Percentiles rank a stretch among this genome's conserved stretches.
Conservation (phyloP, 495 filamentous ascomycete genomes). For the Hypoxylon lenormandii region DNA sequence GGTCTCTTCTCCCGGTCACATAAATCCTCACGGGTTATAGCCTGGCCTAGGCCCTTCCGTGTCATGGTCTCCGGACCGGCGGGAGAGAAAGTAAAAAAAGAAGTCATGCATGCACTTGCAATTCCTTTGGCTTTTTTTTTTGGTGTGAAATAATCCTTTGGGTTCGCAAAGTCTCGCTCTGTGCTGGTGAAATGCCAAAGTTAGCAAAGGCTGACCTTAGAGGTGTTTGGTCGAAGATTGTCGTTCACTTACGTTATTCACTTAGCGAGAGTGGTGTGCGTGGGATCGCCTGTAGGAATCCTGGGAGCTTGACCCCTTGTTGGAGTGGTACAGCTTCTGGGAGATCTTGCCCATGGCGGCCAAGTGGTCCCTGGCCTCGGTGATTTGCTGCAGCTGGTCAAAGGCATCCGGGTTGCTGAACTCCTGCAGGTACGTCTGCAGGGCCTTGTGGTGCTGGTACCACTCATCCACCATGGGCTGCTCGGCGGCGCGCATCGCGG, state of each 20-base stretch:
- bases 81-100: conserved; percentile 38
- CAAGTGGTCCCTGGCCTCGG: conserved; percentile 59
- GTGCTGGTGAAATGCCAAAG: conserved; percentile 6
- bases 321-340: conserved; percentile 46
- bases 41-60: conserved; percentile 33
- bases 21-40: conserved; percentile 26
- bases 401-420: conserved; percentile 61
- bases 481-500: conserved; percentile 49
- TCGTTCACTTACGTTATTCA: conserved; percentile 41
- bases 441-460: conserved; percentile 62
- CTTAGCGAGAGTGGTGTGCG: conserved; percentile 49
- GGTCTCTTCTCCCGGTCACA: conserved; percentile 23
- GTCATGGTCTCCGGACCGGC: conserved; percentile 42
- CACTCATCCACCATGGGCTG: conserved; percentile 59
- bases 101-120: conserved; percentile 52
- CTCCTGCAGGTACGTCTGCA: conserved; percentile 58
- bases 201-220: conserved; percentile 19
- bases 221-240: not conserved
- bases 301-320: conserved; percentile 43
- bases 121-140: conserved; percentile 34
- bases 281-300: conserved; percentile 50
- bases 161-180: conserved; percentile 20
- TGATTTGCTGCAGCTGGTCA: conserved; percentile 57
- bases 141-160: conserved; percentile 33
- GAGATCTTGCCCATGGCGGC: conserved; percentile 60